phyloP scores from a whole-genome alignment of 192 early-diverging fungal species.

The Entophlyctis luteolus region DNA sequence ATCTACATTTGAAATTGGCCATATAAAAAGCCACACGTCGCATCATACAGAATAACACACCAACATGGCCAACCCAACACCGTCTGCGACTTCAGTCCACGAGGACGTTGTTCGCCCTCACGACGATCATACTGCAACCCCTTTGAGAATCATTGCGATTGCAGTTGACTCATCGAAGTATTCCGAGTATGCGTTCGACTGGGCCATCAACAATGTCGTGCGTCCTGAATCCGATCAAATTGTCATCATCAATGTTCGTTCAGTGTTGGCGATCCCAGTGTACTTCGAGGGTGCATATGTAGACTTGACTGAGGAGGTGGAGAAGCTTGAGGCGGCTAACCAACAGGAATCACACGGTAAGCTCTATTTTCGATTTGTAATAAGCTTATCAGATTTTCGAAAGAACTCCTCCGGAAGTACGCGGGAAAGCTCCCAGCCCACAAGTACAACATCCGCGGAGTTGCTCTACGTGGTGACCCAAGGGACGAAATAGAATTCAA shows the following conservation, averaged over 20 bases:
- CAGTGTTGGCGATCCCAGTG: background rate
- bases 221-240: slow-evolving; percentile 29
- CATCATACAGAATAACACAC: too few species aligned
- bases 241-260: slow-evolving; percentile 16
- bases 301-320: slow-evolving; percentile 1
- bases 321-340: background rate
- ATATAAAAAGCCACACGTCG: too few species aligned
- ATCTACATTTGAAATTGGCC: too few species aligned
- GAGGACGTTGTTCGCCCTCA: slow-evolving; percentile 8
- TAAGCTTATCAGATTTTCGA: background rate
- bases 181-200: slow-evolving; percentile 30
- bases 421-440: slow-evolving; percentile 22
- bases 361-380: background rate
- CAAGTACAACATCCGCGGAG: slow-evolving; percentile 32
- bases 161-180: slow-evolving; percentile 24
- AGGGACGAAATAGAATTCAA: slow-evolving; percentile 56
- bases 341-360: background rate
- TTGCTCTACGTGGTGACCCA: slow-evolving; percentile 52
- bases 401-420: slow-evolving; percentile 9
- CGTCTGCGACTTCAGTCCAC: background rate
- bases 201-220: slow-evolving; percentile 37
- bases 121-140: background rate
- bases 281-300: background rate
- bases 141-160: slow-evolving; percentile 16
- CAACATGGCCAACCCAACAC: too few species aligned